Conservation (phyloP, 1,284 basidiomycete species). For the Ceratobasidium sp. region DNA sequence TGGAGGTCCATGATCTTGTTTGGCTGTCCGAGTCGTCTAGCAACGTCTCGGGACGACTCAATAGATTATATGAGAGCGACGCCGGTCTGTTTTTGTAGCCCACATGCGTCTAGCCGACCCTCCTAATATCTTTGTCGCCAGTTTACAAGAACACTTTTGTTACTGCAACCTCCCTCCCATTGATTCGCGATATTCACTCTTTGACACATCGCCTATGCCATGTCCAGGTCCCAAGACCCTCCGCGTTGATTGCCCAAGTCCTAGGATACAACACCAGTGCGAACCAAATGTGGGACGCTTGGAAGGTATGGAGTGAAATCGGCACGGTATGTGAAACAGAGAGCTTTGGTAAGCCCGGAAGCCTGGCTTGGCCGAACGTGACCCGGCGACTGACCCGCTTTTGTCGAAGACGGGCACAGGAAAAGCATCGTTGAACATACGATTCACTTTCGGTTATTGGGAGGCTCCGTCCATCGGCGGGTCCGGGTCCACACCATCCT, state of each 20-base stretch:
- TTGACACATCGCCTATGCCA: conserved; percentile 32
- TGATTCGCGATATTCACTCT: conserved; percentile 33
- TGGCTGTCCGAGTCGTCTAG: conserved; percentile 42
- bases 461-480: conserved; percentile 24
- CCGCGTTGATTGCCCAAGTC: conserved; percentile 9
- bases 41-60: conserved; percentile 32
- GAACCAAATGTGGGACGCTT: conserved; percentile 37
- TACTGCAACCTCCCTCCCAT: conserved; percentile 28
- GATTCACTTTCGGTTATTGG: conserved; percentile 22
- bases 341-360: conserved; percentile 40
- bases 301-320: conserved; percentile 41
- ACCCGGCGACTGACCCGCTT: background rate
- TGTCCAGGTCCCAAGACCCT: conserved; percentile 26
- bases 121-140: background rate
- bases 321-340: conserved; percentile 38
- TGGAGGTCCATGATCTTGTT: conserved; percentile 36
- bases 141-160: conserved; percentile 41
- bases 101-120: background rate
- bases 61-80: conserved; percentile 37
- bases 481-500: conserved; percentile 38
- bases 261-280: conserved; percentile 24
- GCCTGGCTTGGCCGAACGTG: conserved; percentile 6
- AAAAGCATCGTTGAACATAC: conserved; percentile 36
- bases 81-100: conserved; percentile 15
- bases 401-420: conserved; percentile 27